A percentile compares a stretch with the other conserved stretches of the same genome.
Conservation (phyloP, 805 yeast genomes). For the Sugiyamaella lignohabitans region DNA sequence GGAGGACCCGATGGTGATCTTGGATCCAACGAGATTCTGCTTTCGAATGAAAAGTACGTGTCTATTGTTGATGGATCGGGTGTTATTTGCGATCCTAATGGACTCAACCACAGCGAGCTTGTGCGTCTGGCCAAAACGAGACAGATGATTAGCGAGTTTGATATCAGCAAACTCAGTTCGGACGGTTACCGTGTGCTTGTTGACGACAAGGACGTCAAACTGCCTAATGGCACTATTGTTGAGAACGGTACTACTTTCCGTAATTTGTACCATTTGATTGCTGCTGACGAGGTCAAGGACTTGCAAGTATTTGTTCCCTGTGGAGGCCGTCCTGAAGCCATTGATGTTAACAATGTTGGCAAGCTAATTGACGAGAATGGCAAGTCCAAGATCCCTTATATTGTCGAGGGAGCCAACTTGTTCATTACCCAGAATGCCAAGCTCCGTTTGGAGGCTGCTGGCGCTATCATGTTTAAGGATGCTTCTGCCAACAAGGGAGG, state of each 20-base stretch:
- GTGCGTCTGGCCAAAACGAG: slow-evolving; percentile 71
- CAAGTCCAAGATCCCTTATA: slow-evolving; percentile 69
- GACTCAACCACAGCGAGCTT: slow-evolving; percentile 75
- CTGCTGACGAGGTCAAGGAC: slow-evolving; percentile 51
- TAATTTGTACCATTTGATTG: slow-evolving; percentile 78
- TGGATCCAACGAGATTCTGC: slow-evolving; percentile 89
- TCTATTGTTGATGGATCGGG: slow-evolving; percentile 95
- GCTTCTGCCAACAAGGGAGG: slow-evolving; percentile 98
- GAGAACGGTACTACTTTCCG: slow-evolving; percentile 85
- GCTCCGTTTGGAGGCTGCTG: slow-evolving; percentile 76
- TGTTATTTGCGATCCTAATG: slow-evolving; percentile 85
- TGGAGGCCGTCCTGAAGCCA: slow-evolving; percentile 97
- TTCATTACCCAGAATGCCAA: slow-evolving; percentile 94
- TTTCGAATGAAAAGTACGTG: slow-evolving; percentile 80
- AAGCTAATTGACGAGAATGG: slow-evolving; percentile 73
- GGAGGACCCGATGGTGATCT: slow-evolving; percentile 99
- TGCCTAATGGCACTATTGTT: slow-evolving; percentile 72
- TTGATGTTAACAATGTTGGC: slow-evolving; percentile 76
- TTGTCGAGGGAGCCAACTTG: slow-evolving; percentile 96
- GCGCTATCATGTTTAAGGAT: slow-evolving; percentile 83
- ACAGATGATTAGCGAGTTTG: slow-evolving; percentile 64
- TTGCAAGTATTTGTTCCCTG: slow-evolving; percentile 92
- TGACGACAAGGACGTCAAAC: slow-evolving; percentile 70
- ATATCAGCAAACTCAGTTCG: slow-evolving; percentile 56
- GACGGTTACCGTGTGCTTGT: slow-evolving; percentile 79